Base-by-base conservation (phyloP, 371 early-diverging fungal species). In the Mortierella sp. region DNA sequence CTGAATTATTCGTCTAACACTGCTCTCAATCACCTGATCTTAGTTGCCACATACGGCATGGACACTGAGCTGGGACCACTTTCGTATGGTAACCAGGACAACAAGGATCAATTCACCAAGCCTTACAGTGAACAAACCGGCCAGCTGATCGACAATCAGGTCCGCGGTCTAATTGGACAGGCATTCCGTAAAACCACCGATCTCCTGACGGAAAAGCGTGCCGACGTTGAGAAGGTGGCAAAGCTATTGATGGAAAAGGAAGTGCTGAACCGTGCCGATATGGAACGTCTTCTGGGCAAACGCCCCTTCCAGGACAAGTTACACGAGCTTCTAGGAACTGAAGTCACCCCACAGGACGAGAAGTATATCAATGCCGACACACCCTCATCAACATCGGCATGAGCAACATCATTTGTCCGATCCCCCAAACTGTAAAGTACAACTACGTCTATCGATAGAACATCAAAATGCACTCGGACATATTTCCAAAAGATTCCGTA, bases 121-220 rank as follows among this genome's bases (percentile, higher is more conserved):
- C 98, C 98, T 7, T 99, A 94, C 81, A 94, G 95, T 44, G 99
- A 99, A 79, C 88, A 91, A 60, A 99, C 99, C 0, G 97, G 93
- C 34, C 86, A 88, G 53, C 64, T 99, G 70, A 99, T 99, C 59
- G 99, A 99, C 80, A 88, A 90, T 57, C 98, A 98, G 82, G 99
- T 92, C 21, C 87, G 98, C 34, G 81, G 81, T 21, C 81, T 98
- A 74, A 90, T 99, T 31, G 81, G 81, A 24, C 72, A 80, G 9
- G 96, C 98, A 2, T 96, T 96, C 82, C 79, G 86, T 16, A 83
- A 95, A 29, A 98, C 98, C 0, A 74, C 86, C 16, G 67, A 89
- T 19, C 82, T 99, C 46, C 79, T 99, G 61, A 92, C 86, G 17
- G 91, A 93, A 67, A 92, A 90, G 81, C 89, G 86, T 62, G 89